Evolutionary conservation across 2,329 filamentous ascomycete species (phyloP), one percentile per base, ranked within the genome.

Genomic region (Diaporthe vaccinii): DNA sequence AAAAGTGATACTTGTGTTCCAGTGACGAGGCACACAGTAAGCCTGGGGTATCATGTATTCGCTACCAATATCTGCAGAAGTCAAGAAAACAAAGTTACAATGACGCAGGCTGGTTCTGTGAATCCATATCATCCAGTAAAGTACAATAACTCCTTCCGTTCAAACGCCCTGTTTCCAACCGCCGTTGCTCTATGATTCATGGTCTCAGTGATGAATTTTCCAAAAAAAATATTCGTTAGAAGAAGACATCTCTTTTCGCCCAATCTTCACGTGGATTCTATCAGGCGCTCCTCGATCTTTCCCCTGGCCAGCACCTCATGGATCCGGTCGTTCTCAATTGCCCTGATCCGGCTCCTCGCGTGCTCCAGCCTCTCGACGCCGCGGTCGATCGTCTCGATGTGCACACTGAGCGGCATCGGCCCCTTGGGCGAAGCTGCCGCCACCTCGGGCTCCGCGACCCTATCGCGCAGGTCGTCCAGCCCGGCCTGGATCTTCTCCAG

Each of bases 371-470:
- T 87, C 82, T 95, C 93, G 1, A 96, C 91, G 0, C 93, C 93
- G 67, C 91, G 86, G 74, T 93, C 88, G 76, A 97, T 95, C 74
- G 91, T 92, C 78, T 95, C 91, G 55, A 97, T 92, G 80, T 97
- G 94, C 57, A 95, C 92, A 69, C 89, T 89, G 6, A 97, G 85
- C 3, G 94, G 93, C 14, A 95, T 86, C 39, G 87, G 84, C 4
- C 84, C 82, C 46, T 74, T 76, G 34, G 46, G 28, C 4, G 79
- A 82, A 28, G 79, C 79, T 10, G 85, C 84, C 15, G 92, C 79
- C 14, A 93, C 82, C 77, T 91, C 92, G 0, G 94, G 93, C 74
- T 90, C 88, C 0, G 90, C 91, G 14, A 96, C 93, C 8, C 92
- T 86, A 76, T 95, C 93, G 31, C 93, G 86, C 78, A 97, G 82